phyloP scores from a whole-genome alignment of 2,329 filamentous ascomycete species.

The Xylaria sp. region DNA sequence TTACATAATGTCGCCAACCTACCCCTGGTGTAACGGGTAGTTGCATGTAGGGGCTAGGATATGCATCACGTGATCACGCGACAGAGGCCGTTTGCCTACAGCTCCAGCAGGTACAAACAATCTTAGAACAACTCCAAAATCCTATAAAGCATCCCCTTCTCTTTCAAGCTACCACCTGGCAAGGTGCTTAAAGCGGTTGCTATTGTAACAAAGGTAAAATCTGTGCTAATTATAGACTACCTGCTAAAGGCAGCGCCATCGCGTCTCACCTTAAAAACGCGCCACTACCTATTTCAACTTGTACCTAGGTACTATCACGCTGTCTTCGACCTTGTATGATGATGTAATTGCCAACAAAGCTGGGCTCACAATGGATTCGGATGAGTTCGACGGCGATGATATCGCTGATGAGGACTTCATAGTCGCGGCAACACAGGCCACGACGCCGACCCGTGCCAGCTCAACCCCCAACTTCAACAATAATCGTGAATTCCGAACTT shows the following conservation, averaged over 20 bases:
- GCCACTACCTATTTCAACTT: background rate
- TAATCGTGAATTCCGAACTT: constrained; percentile 32
- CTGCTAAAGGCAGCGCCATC: background rate
- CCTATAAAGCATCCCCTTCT: background rate
- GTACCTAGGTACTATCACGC: constrained; percentile 14
- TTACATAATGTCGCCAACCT: too few relatives aligned
- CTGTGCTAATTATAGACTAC: background rate
- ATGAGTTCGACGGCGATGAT: constrained; percentile 72
- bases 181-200: background rate
- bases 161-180: background rate
- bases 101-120: background rate
- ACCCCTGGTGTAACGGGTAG: too few relatives aligned
- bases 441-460: constrained; percentile 44
- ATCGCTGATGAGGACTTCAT: constrained; percentile 74
- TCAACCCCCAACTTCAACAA: constrained; percentile 38
- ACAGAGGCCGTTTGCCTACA: constrained; percentile 2
- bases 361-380: constrained; percentile 58
- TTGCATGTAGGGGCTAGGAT: background rate
- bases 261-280: constrained; percentile 11
- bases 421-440: constrained; percentile 64
- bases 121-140: background rate
- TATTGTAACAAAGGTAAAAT: background rate
- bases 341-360: constrained; percentile 27
- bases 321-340: constrained; percentile 16
- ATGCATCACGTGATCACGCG: constrained; percentile 33